phyloP scores from a whole-genome alignment of 2,329 filamentous ascomycete genomes.

The Huntiella abstrusa region DNA sequence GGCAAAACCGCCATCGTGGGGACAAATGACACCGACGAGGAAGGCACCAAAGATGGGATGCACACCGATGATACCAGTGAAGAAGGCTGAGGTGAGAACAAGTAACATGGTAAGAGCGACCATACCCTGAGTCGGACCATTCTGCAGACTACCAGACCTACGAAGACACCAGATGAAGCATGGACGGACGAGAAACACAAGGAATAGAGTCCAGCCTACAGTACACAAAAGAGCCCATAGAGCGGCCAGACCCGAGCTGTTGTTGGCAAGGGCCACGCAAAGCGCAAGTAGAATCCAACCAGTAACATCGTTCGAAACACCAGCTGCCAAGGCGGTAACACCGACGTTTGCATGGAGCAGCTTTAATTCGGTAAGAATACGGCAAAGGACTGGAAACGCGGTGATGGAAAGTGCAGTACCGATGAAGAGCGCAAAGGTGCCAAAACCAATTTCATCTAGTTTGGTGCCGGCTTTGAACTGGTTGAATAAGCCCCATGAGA shows the following conservation, averaged over 20 bases:
- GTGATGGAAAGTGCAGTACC: conserved; percentile 90
- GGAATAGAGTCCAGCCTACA: conserved; percentile 56
- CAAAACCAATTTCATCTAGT: conserved; percentile 27
- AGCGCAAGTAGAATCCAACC: conserved; percentile 78
- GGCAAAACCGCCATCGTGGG: conserved; percentile 74
- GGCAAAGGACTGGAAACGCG: conserved; percentile 76
- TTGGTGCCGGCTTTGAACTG: conserved; percentile 37
- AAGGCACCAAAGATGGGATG: conserved; percentile 93
- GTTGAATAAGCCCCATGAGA: conserved; percentile 65
- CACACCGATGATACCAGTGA: conserved; percentile 75
- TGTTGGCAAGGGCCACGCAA: conserved; percentile 84
- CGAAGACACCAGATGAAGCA: conserved; percentile 55
- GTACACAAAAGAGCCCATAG: conserved; percentile 67
- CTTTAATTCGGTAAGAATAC: conserved; percentile 82
- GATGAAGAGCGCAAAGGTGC: conserved; percentile 51
- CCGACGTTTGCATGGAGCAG: conserved; percentile 68
- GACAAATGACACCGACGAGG: conserved; percentile 72
- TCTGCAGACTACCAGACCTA: conserved; percentile 59
- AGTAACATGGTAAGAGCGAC: conserved; percentile 68
- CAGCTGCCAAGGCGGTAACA: conserved; percentile 73
- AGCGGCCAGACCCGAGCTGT: conserved; percentile 60
- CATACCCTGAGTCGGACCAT: conserved; percentile 72
- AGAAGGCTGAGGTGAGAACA: conserved; percentile 63
- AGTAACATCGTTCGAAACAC: conserved; percentile 72
- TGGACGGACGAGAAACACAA: conserved; percentile 55